Evolutionary conservation across 208 protist species (phyloP).

Genomic region (Leishmania braziliensis): DNA sequence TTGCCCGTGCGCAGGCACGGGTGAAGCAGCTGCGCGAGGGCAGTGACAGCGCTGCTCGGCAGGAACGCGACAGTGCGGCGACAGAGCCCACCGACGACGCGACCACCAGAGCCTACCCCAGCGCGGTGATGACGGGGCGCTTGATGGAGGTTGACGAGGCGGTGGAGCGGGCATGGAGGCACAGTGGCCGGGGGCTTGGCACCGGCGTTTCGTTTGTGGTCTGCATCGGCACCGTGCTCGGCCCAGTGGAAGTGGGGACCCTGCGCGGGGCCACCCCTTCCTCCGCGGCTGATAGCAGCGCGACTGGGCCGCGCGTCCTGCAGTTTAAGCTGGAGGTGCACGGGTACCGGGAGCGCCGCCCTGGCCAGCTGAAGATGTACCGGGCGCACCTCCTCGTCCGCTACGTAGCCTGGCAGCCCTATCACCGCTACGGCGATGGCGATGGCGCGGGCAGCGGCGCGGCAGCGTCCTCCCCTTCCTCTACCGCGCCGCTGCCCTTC

Average conservation of each 20-base stretch:
- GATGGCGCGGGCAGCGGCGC: slow-evolving; percentile 1
- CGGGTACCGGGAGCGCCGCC: slow-evolving; percentile 56
- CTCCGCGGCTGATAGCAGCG: background rate
- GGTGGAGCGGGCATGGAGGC: slow-evolving; percentile 13
- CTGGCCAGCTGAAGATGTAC: slow-evolving; percentile 62
- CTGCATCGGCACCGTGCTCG: slow-evolving; percentile 43
- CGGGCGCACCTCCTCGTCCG: slow-evolving; percentile 56
- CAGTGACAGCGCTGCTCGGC: background rate
- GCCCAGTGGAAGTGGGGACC: slow-evolving; percentile 28
- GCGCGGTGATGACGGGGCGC: slow-evolving; percentile 27
- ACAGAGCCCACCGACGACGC: background rate
- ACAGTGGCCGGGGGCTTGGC: slow-evolving; percentile 22
- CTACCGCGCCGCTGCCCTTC: slow-evolving; percentile 7
- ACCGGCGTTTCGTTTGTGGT: slow-evolving; percentile 33
- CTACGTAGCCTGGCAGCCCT: slow-evolving; percentile 29
- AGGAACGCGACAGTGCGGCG: background rate
- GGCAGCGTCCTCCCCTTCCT: background rate
- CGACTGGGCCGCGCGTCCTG: slow-evolving; percentile 33
- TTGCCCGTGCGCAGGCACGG: slow-evolving; percentile 13
- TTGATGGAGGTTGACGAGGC: slow-evolving; percentile 27
- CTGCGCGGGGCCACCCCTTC: slow-evolving; percentile 19
- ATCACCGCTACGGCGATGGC: slow-evolving; percentile 8
- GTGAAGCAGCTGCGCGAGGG: slow-evolving; percentile 20
- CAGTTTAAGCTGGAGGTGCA: slow-evolving; percentile 63
- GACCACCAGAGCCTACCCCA: slow-evolving; percentile 16